Base-by-base conservation (phyloP, 2,329 filamentous ascomycete genomes). In the Tolypocladium inflatum region DNA sequence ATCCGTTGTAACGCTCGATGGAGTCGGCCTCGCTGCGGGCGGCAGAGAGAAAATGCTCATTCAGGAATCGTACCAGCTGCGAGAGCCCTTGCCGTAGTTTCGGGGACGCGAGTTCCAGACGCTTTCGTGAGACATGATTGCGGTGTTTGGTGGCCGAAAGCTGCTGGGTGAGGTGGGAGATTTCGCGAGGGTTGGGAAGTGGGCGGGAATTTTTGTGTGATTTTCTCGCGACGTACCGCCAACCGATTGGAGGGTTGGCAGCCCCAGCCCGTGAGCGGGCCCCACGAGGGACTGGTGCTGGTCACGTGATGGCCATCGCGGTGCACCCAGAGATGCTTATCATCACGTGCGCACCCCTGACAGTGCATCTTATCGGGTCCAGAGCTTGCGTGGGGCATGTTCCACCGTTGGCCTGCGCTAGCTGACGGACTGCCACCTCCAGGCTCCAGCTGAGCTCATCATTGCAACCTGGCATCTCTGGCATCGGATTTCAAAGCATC, bases 91-190 rank as follows among this genome's bases (percentile, higher is more conserved):
- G 84, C 93, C 93, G 86, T 95, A 96, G 78, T 79, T 91, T 80
- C 92, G 89, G 75, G 94, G 94, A 79, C 94, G 92, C 75, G 91
- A 96, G 88, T 95, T 96, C 92, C 93, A 99, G 82, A 97, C 91
- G 76, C 89, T 91, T 84, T 97, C 93, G 91, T 83, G 82, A 80
- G 80, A 83, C 82, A 83, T 84, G 70, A 72, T 83, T 74, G 73
- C 74, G 73, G 70, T 71, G 63, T 66, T 73, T 45, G 60, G 60
- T 63, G 62, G 62, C 63, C 64, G 63, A 63, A 60, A 58, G 60
- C 43, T 55, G 60, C 58, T 58, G 64, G 65, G 65, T 63, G 66
- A 64, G 65, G 63, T 66, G 65, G 64, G 63, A 64, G 65, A 70
- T 67, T 72, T 73, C 68, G 67, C 65, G 67, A 68, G 63, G 63